A percentile compares a stretch with the other conserved stretches of the same genome.
Evolutionary conservation across 441 rosid genomes (phyloP).

Genomic region (Macaranga tanarius): DNA sequence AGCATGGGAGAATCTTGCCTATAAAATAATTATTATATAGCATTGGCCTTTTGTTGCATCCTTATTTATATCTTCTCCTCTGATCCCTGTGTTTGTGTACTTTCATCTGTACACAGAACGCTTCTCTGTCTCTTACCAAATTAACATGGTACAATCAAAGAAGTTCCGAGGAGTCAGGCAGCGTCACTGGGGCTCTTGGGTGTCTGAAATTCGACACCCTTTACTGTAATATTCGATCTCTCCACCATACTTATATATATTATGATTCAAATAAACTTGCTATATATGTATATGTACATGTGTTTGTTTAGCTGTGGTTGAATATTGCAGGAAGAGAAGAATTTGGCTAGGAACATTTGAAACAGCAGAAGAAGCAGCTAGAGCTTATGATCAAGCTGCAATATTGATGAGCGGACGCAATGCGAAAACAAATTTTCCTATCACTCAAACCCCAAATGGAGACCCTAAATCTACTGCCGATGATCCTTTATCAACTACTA

Average conservation of each 20-base stretch:
- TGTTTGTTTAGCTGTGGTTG: too few species aligned
- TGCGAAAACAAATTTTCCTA: conserved; percentile 77
- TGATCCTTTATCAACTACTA: background rate
- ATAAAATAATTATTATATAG: too few species aligned
- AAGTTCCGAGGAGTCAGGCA: conserved; percentile 62
- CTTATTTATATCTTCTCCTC: background rate
- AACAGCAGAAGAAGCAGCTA: conserved; percentile 78
- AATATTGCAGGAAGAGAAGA: conserved; percentile 58
- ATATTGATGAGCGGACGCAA: conserved; percentile 67
- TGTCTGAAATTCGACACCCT: conserved; percentile 60
- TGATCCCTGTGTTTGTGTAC: background rate
- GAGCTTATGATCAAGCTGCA: conserved; percentile 77
- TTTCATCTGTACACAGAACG: background rate
- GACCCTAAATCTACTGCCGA: conserved; percentile 16
- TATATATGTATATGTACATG: too few species aligned
- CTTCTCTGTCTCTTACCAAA: background rate
- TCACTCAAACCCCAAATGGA: conserved; percentile 31
- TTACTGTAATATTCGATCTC: conserved; percentile 32
- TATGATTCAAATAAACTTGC: too few species aligned
- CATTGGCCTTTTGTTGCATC: background rate
- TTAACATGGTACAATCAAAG: conserved; percentile 46
- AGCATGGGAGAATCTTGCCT: too few species aligned
- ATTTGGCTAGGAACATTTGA: conserved; percentile 89
- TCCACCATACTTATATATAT: too few species aligned
- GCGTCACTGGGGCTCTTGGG: conserved; percentile 69